phyloP scores from a whole-genome alignment of 2,329 filamentous ascomycete genomes.

The Aspergillus versicolor region DNA sequence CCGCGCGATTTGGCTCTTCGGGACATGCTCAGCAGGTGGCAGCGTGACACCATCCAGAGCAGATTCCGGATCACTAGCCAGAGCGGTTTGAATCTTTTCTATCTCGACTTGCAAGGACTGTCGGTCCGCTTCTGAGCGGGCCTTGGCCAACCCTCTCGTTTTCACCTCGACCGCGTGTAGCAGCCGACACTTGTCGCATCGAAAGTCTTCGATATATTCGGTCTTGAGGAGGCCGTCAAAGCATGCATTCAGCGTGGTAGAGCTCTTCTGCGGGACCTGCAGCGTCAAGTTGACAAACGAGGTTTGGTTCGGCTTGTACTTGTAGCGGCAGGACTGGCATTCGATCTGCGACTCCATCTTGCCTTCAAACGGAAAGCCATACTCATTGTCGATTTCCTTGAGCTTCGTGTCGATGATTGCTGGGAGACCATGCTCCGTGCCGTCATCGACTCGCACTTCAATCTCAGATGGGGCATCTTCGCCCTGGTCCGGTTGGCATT shows the following conservation, averaged over 20 bases:
- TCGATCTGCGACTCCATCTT: slow-evolving; percentile 92
- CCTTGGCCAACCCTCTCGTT: slow-evolving; percentile 57
- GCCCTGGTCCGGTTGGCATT: slow-evolving; percentile 18
- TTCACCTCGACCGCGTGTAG: slow-evolving; percentile 70
- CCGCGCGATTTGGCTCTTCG: slow-evolving; percentile 79
- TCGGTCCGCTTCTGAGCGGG: slow-evolving; percentile 54
- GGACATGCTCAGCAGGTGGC: slow-evolving; percentile 71
- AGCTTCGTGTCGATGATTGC: slow-evolving; percentile 39
- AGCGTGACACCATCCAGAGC: slow-evolving; percentile 70
- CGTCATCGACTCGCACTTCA: slow-evolving; percentile 39
- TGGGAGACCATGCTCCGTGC: slow-evolving; percentile 30
- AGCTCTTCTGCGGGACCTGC: slow-evolving; percentile 79
- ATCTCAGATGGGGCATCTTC: slow-evolving; percentile 26
- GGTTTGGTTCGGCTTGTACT: slow-evolving; percentile 77
- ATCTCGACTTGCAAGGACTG: slow-evolving; percentile 59
- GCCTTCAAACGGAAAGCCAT: slow-evolving; percentile 86
- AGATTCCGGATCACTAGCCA: slow-evolving; percentile 79
- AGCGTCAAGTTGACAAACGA: slow-evolving; percentile 90
- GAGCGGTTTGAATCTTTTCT: slow-evolving; percentile 63
- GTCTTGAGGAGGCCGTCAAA: slow-evolving; percentile 94
- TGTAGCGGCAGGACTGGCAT: slow-evolving; percentile 85
- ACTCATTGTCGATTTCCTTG: slow-evolving; percentile 38
- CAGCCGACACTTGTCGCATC: slow-evolving; percentile 90
- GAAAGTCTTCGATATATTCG: slow-evolving; percentile 95
- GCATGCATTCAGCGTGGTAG: slow-evolving; percentile 79